Evolutionary conservation across 345 rosid species (phyloP).

Genomic region (Eutrema japonicum): DNA sequence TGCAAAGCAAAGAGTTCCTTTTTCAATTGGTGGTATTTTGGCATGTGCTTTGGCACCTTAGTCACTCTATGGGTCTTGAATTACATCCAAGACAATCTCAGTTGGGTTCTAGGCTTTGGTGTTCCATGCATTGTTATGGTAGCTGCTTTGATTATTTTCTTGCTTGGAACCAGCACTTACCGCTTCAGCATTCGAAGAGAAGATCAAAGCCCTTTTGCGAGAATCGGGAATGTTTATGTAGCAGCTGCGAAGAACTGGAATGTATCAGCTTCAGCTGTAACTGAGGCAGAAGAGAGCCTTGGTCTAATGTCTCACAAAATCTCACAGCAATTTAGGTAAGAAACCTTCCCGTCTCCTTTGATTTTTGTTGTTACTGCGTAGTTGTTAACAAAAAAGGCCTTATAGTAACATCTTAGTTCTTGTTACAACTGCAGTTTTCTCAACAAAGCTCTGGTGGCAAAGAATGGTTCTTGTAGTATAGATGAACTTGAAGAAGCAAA

Average conservation of each 20-base stretch:
- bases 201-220: slow-evolving; percentile 58
- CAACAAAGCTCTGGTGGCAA: slow-evolving; percentile 54
- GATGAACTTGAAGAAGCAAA: slow-evolving; percentile 69
- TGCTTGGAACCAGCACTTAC: slow-evolving; percentile 65
- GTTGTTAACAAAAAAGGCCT: not conserved
- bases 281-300: slow-evolving; percentile 45
- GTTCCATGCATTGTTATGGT: slow-evolving; percentile 65
- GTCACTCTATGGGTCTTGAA: slow-evolving; percentile 52
- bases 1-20: slow-evolving; percentile 59
- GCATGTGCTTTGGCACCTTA: slow-evolving; percentile 53
- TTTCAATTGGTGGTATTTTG: slow-evolving; percentile 89
- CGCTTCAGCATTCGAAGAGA: slow-evolving; percentile 50
- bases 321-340: slow-evolving; percentile 57
- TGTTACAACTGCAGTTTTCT: slow-evolving; percentile 50
- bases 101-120: slow-evolving; percentile 84
- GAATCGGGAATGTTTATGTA: slow-evolving; percentile 62
- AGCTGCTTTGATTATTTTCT: slow-evolving; percentile 55
- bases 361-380: not conserved
- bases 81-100: slow-evolving; percentile 77
- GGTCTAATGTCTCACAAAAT: slow-evolving; percentile 42
- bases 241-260: slow-evolving; percentile 62
- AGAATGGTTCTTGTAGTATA: slow-evolving; percentile 48
- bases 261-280: slow-evolving; percentile 36
- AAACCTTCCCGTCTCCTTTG: not conserved
- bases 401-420: slow-evolving; percentile 9